Conservation (phyloP, 805 yeast species). For the Scheffersomyces ergatensis region DNA sequence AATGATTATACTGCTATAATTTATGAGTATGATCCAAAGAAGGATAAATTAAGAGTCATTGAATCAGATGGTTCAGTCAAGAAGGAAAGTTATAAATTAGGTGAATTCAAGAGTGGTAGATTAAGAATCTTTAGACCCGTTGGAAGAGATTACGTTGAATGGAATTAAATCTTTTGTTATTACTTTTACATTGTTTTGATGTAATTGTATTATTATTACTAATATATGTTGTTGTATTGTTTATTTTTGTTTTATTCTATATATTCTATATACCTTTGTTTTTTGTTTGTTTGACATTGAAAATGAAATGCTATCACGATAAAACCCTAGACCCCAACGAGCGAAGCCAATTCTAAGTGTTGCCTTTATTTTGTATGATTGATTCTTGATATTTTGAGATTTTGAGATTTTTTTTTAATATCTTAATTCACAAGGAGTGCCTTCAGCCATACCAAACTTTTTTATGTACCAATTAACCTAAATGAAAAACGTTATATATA, state of each 20-base stretch:
- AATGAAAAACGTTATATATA: too few relatives aligned
- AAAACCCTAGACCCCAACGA: background rate
- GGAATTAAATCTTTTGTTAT: constrained; percentile 35
- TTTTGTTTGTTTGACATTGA: too few relatives aligned
- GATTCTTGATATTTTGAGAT: background rate
- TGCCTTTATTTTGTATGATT: background rate
- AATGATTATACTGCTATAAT: constrained; percentile 53
- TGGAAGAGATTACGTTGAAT: constrained; percentile 68
- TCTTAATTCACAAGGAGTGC: too few relatives aligned
- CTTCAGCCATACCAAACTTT: background rate
- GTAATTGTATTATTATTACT: too few relatives aligned
- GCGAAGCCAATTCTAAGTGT: background rate
- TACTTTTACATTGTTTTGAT: background rate
- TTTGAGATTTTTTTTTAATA: background rate
- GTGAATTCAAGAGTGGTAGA: constrained; percentile 76
- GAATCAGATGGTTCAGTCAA: constrained; percentile 59
- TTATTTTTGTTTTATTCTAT: too few relatives aligned
- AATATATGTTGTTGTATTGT: too few relatives aligned
- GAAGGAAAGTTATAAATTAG: constrained; percentile 61
- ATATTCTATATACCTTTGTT: background rate
- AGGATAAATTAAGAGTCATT: constrained; percentile 67
- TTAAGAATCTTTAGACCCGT: constrained; percentile 78
- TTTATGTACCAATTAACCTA: background rate
- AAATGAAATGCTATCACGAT: constrained; percentile 15
- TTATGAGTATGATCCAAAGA: constrained; percentile 69